Base-by-base conservation (phyloP, 805 yeast genomes). In the Priceomyces melissophilus region DNA sequence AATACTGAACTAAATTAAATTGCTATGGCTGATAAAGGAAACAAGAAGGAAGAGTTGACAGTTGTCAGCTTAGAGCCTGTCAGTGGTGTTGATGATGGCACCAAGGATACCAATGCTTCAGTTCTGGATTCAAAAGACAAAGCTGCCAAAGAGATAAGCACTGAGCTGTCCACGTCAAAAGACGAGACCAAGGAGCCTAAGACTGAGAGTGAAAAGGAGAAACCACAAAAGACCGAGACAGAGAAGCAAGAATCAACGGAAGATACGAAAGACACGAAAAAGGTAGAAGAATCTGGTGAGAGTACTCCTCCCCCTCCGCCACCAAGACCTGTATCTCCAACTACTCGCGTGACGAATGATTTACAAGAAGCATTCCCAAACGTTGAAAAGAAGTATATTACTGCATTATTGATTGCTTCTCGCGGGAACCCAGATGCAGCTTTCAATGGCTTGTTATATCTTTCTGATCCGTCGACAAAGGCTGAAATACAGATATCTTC, bases 291-390 rank as follows among this genome's bases (percentile, higher is more conserved):
- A 23, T 36, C 35, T 10, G 45, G 41, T 15, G 53, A 47, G 14
- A 55, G 42, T 14, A 46, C 39, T 3, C 63, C 61, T 2, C 75
- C 74, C 2, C 60, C 69, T 10, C 63, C 55, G 28, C 75, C 75
- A 1, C 61, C 67, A 15, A 73, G 91, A 50, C 93, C 93, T 6
- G 60, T 73, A 23, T 75, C 85, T 4, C 84, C 87, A 15, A 66
- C 71, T 30, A 65, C 76, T 23, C 69, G 71, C 50, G 73, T 82
- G 28, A 65, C 73, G 45, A 67, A 74, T 37, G 82, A 87, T 32
- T 71, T 91, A 47, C 71, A 74, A 51, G 96, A 87, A 15, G 97
- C 97, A 0, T 91, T 91, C 60, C 98, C 99, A 1, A 66, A 70
- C 12, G 63, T 81, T 16, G 96, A 88, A 32, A 84, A 76, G 25